Evolutionary conservation across 148 eudicot genomes (phyloP), one percentile per base, ranked within the genome.

Genomic region (Amaranthus cruentus): DNA sequence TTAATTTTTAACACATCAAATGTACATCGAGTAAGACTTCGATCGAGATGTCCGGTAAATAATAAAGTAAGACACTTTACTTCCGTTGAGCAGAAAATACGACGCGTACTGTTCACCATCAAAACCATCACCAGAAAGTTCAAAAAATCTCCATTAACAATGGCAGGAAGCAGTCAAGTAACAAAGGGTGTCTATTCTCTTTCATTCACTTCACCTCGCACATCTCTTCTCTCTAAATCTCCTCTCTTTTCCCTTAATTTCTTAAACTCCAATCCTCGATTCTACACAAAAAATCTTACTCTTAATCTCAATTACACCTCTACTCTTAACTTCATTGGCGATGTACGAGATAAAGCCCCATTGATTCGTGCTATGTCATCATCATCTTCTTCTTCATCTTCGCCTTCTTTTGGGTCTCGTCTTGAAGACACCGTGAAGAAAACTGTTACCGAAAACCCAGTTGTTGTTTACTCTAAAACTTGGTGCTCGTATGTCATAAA

Each of bases 401-500:
- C 97, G 9, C 68, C 84, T 53, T 85, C 93, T 2, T 91, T 86
- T 63, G 97, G 96, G 73, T 82, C 96, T 66, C 78, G 92, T 49
- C 70, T 91, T 64, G 98, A 95, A 61, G 97, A 90, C 21, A 82
- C 78, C 6, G 88, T 95, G 52, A 91, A 88, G 81, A 87, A 87
- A 80, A 90, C 96, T 2, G 55, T 91, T 10, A 56, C 64, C 42
- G 93, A 91, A 4, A 95, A 95, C 65, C 91, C 96, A 13, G 92
- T 95, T 70, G 98, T 95, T 71, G 92, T 91, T 75, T 95, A 95
- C 80, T 94, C 98, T 70, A 94, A 94, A 81, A 74, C 87, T 15
- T 94, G 96, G 97, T 94, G 98, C 62, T 89, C 98, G 98, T 94
- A 79, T 84, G 98, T 80, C 7, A 43, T 11, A 47, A 0, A 18